phyloP scores from a whole-genome alignment of 345 rosid genomes.

The Pistacia vera region DNA sequence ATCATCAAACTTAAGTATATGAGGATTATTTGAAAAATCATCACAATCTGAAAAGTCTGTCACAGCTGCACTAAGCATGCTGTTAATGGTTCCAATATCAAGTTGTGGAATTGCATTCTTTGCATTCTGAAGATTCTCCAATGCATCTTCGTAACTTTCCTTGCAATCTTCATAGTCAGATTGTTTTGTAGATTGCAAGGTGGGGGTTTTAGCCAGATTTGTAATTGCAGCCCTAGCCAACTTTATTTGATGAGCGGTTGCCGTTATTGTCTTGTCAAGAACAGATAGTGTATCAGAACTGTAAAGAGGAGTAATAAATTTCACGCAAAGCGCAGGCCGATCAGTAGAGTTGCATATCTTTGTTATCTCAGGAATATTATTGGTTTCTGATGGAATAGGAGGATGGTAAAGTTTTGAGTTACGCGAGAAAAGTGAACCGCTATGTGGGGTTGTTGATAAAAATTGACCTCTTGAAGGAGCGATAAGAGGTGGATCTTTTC shows the following conservation, averaged over 20 bases:
- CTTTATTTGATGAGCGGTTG: constrained; percentile 24
- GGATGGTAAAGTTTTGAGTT: not conserved
- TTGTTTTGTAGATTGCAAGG: not conserved
- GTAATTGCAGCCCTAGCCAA: constrained; percentile 10
- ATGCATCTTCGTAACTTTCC: constrained; percentile 41
- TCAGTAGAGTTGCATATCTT: constrained; percentile 39
- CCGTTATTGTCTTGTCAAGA: constrained; percentile 41
- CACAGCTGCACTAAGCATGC: constrained; percentile 52
- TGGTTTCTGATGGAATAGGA: not conserved
- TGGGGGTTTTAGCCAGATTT: not conserved
- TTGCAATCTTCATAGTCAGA: constrained; percentile 35
- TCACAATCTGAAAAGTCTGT: constrained; percentile 46
- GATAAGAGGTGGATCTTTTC: not conserved
- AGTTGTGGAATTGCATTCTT: constrained; percentile 31
- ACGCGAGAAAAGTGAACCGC: not conserved
- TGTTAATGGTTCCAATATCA: constrained; percentile 44
- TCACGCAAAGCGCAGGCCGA: constrained; percentile 40
- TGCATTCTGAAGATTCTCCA: constrained; percentile 44
- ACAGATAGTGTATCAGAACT: constrained; percentile 28
- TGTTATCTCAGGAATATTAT: constrained; percentile 24
- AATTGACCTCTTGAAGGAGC: not conserved
- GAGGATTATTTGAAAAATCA: constrained; percentile 37
- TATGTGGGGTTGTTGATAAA: not conserved
- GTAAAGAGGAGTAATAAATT: constrained; percentile 33
- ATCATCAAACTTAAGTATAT: constrained; percentile 22